Evolutionary conservation across 768 basidiomycete species (phyloP).

Genomic region (Artomyces pyxidatus): DNA sequence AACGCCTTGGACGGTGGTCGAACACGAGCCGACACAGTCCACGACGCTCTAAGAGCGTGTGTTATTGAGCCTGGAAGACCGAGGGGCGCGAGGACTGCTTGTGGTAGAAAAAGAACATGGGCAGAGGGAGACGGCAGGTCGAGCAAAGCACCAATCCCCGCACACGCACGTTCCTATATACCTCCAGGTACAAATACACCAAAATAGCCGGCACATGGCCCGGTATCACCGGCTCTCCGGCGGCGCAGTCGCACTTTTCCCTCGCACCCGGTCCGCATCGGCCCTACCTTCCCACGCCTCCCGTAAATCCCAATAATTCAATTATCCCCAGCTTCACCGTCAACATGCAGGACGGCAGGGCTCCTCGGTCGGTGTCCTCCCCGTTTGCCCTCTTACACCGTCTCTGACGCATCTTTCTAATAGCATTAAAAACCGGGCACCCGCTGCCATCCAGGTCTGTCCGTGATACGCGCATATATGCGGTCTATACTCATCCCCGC

Average conservation of each 20-base stretch:
- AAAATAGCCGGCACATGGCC: slow-evolving; percentile 12
- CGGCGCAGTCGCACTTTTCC: too few relatives aligned
- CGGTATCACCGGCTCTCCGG: too few relatives aligned
- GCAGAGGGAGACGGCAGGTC: slow-evolving; percentile 13
- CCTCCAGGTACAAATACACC: slow-evolving; percentile 9
- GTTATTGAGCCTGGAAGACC: slow-evolving; percentile 17
- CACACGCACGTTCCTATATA: slow-evolving; percentile 14
- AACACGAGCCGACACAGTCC: slow-evolving; percentile 13
- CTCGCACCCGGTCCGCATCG: too few relatives aligned
- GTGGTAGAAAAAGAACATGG: slow-evolving; percentile 14
- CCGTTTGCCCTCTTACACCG: not conserved
- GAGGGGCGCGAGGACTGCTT: slow-evolving; percentile 9
- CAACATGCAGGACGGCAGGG: slow-evolving; percentile 73
- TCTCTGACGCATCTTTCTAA: too few relatives aligned
- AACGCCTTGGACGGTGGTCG: slow-evolving; percentile 14
- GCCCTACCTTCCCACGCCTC: too few relatives aligned
- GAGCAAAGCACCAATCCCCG: not conserved
- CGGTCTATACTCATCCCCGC: too few relatives aligned
- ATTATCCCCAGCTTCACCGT: not conserved
- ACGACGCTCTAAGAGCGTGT: slow-evolving; percentile 17
- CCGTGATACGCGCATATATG: too few relatives aligned
- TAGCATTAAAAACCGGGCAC: slow-evolving; percentile 93
- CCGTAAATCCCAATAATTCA: too few relatives aligned
- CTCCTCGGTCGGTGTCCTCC: slow-evolving; percentile 47
- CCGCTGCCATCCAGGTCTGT: slow-evolving; percentile 84